Percentiles rank a stretch among this genome's conserved stretches.
Evolutionary conservation across 2,329 filamentous ascomycete species (phyloP).

Genomic region (Nothomitra cinnamomea): DNA sequence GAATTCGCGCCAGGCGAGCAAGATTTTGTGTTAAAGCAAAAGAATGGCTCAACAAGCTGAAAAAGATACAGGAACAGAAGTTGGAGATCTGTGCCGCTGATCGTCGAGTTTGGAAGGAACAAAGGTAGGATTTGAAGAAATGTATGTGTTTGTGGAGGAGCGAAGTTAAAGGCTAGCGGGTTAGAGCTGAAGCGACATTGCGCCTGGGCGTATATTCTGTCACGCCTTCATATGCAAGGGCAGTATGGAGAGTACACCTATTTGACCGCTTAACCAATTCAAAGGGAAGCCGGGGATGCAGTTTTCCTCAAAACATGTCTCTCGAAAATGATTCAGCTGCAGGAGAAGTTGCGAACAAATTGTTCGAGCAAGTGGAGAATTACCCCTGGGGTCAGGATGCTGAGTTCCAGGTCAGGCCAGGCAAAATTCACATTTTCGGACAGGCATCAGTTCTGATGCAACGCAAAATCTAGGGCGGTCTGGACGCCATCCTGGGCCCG

Average conservation of each 20-base stretch:
- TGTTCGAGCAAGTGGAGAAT: conserved; percentile 44
- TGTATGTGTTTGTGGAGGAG: background rate
- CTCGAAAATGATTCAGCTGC: background rate
- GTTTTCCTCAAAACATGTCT: too few relatives aligned
- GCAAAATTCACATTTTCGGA: background rate
- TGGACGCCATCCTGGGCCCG: conserved; percentile 45
- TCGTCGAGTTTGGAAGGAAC: background rate
- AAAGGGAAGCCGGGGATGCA: too few relatives aligned
- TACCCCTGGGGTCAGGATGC: conserved; percentile 53
- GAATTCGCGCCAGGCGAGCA: conserved; percentile 2
- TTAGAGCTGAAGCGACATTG: background rate
- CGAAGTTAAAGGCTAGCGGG: background rate
- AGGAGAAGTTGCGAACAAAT: background rate
- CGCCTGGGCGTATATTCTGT: background rate
- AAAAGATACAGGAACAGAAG: background rate
- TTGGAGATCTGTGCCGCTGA: background rate
- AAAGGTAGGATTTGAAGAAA: conserved; percentile 5
- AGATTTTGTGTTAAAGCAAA: background rate
- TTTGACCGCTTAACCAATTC: too few relatives aligned
- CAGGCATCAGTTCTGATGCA: background rate
- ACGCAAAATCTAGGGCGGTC: conserved; percentile 30
- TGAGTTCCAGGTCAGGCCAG: conserved; percentile 42
- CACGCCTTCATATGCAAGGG: background rate
- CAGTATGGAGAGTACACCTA: background rate
- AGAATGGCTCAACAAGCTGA: background rate